A percentile compares a stretch with the other conserved stretches of the same genome.
These are phyloP conservation scores for Penicillium paxilli DNA, from an alignment of 495 filamentous ascomycete genomes.

Conservation along the genomic window DNA sequence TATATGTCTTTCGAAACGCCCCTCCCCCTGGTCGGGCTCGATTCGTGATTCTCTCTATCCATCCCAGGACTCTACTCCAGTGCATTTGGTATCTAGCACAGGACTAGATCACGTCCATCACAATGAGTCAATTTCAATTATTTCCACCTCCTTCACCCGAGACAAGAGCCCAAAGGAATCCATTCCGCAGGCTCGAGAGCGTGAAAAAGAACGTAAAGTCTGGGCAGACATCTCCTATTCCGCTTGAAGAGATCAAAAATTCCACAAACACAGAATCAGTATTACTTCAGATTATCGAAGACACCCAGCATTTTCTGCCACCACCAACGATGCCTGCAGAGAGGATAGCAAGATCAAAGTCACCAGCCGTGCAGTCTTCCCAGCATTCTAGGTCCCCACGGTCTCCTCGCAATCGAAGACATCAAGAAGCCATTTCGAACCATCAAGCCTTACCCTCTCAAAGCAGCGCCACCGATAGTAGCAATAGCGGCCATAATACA, in stretches of 20 bases:
- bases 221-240: constrained; percentile 34
- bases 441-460: constrained; percentile 17
- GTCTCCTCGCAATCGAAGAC: constrained; percentile 23
- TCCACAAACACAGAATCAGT: constrained; percentile 38
- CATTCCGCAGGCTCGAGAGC: constrained; percentile 34
- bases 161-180: constrained; percentile 38
- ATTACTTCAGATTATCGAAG: constrained; percentile 40
- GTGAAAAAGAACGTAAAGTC: constrained; percentile 27
- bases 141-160: constrained; percentile 53
- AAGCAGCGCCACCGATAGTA: constrained; percentile 9
- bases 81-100: not conserved
- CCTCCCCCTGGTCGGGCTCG: constrained; percentile 15
- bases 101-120: constrained; percentile 4
- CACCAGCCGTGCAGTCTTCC: constrained; percentile 14
- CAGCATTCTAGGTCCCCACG: constrained; percentile 18
- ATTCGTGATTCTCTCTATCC: not conserved
- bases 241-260: constrained; percentile 35
- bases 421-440: constrained; percentile 15
- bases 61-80: not conserved
- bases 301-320: constrained; percentile 33
- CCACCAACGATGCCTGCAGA: constrained; percentile 20
- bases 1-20: constrained; percentile 27
- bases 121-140: constrained; percentile 51
- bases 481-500: constrained; percentile 10
- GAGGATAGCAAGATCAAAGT: constrained; percentile 16